phyloP scores from a whole-genome alignment of 2,329 filamentous ascomycete genomes.

The Cladosporium cucumerinum region DNA sequence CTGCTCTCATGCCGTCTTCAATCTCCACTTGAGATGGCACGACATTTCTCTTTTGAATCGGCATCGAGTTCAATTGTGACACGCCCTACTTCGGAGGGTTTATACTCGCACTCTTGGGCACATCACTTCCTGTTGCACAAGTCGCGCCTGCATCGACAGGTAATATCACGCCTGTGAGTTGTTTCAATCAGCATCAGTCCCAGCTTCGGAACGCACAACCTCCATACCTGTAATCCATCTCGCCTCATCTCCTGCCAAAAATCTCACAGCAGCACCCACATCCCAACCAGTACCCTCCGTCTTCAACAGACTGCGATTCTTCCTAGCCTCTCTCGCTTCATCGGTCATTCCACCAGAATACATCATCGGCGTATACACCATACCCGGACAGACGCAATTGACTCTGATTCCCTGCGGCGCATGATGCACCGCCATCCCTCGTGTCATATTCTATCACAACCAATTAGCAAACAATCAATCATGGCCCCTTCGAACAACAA shows the following conservation, averaged over 20 bases:
- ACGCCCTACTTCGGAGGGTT: slow-evolving; percentile 6
- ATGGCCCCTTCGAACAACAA: neutral
- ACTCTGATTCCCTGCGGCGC: slow-evolving; percentile 50
- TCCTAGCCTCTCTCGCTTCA: slow-evolving; percentile 48
- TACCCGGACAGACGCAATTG: slow-evolving; percentile 54
- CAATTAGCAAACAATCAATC: neutral
- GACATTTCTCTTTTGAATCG: too few relatives aligned
- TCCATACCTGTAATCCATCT: slow-evolving; percentile 44
- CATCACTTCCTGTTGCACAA: slow-evolving; percentile 41
- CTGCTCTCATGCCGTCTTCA: neutral
- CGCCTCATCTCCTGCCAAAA: slow-evolving; percentile 52
- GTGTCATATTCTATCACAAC: slow-evolving; percentile 48
- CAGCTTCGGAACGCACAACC: neutral
- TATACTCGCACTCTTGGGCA: slow-evolving; percentile 28
- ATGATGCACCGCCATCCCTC: slow-evolving; percentile 56
- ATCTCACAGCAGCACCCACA: slow-evolving; percentile 49
- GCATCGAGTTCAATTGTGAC: neutral
- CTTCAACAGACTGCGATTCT: slow-evolving; percentile 50
- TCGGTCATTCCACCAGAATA: slow-evolving; percentile 50
- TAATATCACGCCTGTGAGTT: slow-evolving; percentile 39
- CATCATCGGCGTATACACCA: slow-evolving; percentile 36
- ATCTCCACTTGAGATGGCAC: neutral
- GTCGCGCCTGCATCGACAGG: slow-evolving; percentile 50
- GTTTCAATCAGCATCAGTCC: slow-evolving; percentile 22
- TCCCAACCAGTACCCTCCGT: slow-evolving; percentile 57